Evolutionary conservation across 2,329 filamentous ascomycete genomes (phyloP).

Genomic region (Aphanocladium album): DNA sequence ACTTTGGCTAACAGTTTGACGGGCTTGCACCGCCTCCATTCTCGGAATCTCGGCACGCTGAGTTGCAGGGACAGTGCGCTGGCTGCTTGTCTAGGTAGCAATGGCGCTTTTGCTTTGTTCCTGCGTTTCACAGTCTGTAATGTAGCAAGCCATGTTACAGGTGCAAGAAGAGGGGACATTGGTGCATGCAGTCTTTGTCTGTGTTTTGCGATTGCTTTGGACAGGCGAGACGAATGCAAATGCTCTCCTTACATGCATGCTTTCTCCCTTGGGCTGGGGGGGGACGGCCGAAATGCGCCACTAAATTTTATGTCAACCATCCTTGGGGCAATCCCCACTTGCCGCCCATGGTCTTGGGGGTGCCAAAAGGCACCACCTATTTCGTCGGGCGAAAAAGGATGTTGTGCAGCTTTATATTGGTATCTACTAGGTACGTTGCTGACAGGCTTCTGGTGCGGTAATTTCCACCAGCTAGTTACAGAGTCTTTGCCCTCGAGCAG

Average conservation of each 20-base stretch:
- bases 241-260: background rate
- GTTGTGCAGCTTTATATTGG: too few species aligned
- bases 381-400: background rate
- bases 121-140: background rate
- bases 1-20: background rate
- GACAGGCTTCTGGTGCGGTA: background rate
- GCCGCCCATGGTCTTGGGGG: background rate
- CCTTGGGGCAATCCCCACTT: background rate
- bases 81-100: background rate
- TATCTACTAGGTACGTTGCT: background rate
- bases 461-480: background rate
- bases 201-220: background rate
- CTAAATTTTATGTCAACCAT: background rate
- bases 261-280: background rate
- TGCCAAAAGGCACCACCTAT: background rate
- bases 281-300: background rate
- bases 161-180: background rate
- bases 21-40: slow-evolving; percentile 1
- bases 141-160: background rate
- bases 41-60: slow-evolving; percentile 2
- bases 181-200: background rate
- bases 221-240: background rate
- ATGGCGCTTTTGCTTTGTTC: background rate
- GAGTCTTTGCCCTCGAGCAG: background rate
- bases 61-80: background rate